Percentiles rank a stretch among this genome's conserved stretches.
Evolutionary conservation across 176 grass and related monocot species (phyloP).

Genomic region (Oryza meyeriana): DNA sequence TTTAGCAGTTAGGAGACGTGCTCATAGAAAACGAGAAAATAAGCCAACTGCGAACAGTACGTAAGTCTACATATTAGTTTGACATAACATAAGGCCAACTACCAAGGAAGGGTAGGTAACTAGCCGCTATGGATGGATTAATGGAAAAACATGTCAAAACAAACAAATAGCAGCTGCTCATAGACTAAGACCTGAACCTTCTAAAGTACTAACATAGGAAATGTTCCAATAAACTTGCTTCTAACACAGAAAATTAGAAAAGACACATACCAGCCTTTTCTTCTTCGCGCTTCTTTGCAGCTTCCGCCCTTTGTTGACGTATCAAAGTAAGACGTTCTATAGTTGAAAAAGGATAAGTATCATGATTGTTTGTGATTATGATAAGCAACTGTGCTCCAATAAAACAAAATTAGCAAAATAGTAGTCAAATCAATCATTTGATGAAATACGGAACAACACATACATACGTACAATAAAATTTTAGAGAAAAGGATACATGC

Average conservation of each 20-base stretch:
- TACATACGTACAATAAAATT: background rate
- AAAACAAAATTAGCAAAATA: background rate
- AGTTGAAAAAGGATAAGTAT: background rate
- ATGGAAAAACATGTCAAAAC: background rate
- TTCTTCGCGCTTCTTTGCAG: conserved; percentile 80
- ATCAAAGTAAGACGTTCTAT: conserved; percentile 71
- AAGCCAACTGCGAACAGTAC: no score
- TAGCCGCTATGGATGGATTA: background rate
- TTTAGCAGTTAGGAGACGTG: no score
- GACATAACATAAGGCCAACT: background rate
- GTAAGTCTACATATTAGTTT: no score
- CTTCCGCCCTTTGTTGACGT: conserved; percentile 74
- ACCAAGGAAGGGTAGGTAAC: background rate
- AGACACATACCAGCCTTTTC: conserved; percentile 73
- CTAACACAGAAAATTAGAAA: background rate
- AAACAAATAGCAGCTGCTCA: background rate
- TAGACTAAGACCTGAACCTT: background rate
- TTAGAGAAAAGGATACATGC: background rate
- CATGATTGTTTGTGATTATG: background rate
- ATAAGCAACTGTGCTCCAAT: background rate
- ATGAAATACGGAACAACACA: background rate
- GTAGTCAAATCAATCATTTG: background rate
- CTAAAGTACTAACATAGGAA: no score
- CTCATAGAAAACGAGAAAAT: no score
- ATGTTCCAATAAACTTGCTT: background rate